phyloP scores from a whole-genome alignment of 1,284 basidiomycete species.

The Wolfiporia cocos region DNA sequence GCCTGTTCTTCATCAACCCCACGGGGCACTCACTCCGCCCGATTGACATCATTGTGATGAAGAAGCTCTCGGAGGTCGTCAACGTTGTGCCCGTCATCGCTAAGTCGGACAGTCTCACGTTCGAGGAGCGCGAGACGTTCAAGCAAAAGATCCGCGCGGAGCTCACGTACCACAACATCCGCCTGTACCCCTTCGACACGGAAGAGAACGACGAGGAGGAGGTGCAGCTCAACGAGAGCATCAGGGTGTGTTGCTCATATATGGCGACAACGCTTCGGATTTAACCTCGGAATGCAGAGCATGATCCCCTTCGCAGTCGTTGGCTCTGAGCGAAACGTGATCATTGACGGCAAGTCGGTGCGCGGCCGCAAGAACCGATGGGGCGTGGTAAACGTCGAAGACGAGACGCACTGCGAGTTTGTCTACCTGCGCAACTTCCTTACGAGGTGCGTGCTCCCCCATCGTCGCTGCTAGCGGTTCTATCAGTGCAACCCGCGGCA shows the following conservation, averaged over 20 bases:
- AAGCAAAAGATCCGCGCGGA: slow-evolving; percentile 96
- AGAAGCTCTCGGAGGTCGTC: slow-evolving; percentile 97
- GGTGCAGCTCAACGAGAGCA: slow-evolving; percentile 83
- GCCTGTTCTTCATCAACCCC: slow-evolving; percentile 97
- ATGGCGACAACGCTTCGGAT: not conserved
- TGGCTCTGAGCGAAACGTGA: slow-evolving; percentile 90
- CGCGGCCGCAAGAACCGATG: slow-evolving; percentile 96
- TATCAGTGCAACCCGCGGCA: too few species aligned
- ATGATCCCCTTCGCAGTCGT: slow-evolving; percentile 97
- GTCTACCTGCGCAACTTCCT: slow-evolving; percentile 96
- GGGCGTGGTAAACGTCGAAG: slow-evolving; percentile 98
- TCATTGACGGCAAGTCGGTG: slow-evolving; percentile 94
- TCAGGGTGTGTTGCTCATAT: slow-evolving; percentile 57
- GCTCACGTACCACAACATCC: slow-evolving; percentile 89
- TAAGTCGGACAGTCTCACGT: slow-evolving; percentile 93
- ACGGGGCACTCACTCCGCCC: slow-evolving; percentile 90
- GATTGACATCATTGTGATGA: slow-evolving; percentile 98
- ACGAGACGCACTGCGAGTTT: slow-evolving; percentile 97
- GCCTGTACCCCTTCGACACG: slow-evolving; percentile 94
- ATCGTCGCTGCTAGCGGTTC: too few species aligned
- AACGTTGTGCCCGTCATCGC: slow-evolving; percentile 99
- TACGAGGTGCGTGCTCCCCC: slow-evolving; percentile 52
- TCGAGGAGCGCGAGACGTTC: slow-evolving; percentile 91
- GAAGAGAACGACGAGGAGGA: slow-evolving; percentile 96
- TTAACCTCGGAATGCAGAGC: slow-evolving; percentile 40